Conservation (phyloP, 352 stramenopile species). For the Discostella stelligera region DNA sequence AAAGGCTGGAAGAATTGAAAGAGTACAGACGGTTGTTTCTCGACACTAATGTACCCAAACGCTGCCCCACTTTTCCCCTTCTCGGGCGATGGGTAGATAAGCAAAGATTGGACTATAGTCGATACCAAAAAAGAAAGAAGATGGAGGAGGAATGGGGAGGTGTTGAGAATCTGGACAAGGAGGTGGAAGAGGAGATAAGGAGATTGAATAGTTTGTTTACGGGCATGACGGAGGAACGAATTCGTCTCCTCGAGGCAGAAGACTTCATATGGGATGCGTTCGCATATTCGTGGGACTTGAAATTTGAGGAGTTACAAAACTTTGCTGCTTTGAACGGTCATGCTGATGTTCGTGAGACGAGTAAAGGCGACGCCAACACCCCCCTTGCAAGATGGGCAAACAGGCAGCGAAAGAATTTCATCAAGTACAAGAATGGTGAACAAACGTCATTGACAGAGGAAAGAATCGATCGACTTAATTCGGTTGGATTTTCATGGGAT, state of each 20-base stretch:
- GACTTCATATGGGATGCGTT: constrained; percentile 46
- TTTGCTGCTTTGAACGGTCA: constrained; percentile 45
- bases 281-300: constrained; percentile 34
- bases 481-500: constrained; percentile 62
- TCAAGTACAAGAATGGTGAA: constrained; percentile 41
- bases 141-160: constrained; percentile 19
- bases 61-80: constrained; percentile 21
- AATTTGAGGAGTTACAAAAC: constrained; percentile 37
- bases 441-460: constrained; percentile 56
- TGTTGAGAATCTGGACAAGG: constrained; percentile 1
- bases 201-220: constrained; percentile 20
- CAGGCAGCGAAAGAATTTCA: constrained; percentile 53
- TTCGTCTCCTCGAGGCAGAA: constrained; percentile 40
- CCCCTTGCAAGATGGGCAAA: constrained; percentile 36
- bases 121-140: constrained; percentile 36
- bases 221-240: constrained; percentile 46
- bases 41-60: constrained; percentile 36
- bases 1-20: constrained; percentile 44
- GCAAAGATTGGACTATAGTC: constrained; percentile 39
- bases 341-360: constrained; percentile 7
- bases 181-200: constrained; percentile 16
- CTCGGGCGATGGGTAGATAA: constrained; percentile 47
- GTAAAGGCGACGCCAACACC: constrained; percentile 16
- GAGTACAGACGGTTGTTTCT: constrained; percentile 41
- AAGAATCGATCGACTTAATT: constrained; percentile 51